A percentile compares a stretch with the other conserved stretches of the same genome.
Conservation (phyloP, 169 alveolate species). For the Perkinsus marinus region DNA sequence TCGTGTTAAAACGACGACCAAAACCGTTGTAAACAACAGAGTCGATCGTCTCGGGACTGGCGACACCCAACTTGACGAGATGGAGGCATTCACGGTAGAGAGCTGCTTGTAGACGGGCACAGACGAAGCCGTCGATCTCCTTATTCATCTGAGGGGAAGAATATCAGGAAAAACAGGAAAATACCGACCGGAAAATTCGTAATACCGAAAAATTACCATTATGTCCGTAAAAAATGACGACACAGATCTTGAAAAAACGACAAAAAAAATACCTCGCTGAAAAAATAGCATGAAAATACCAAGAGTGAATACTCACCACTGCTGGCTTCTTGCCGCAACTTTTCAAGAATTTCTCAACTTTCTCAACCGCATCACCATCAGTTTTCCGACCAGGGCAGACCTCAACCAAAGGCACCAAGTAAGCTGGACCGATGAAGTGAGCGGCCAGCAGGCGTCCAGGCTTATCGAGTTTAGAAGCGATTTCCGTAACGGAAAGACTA, state of each 20-base stretch:
- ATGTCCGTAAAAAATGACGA: no score
- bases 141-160: neutral
- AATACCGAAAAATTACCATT: no score
- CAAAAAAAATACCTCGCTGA: no score
- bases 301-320: neutral
- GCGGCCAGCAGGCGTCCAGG: neutral
- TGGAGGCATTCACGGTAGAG: neutral
- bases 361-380: neutral
- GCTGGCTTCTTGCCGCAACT: neutral
- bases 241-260: no score
- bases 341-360: neutral
- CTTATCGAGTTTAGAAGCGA: neutral
- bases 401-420: neutral
- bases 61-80: neutral
- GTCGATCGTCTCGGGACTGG: neutral
- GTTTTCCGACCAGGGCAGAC: neutral
- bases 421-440: constrained; percentile 2
- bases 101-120: neutral
- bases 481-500: neutral
- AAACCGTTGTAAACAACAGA: neutral
- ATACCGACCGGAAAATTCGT: no score
- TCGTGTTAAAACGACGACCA: neutral
- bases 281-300: neutral
- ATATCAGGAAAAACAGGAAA: no score
- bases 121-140: neutral